These are phyloP conservation scores for Fusarium sarcochroum DNA, from an alignment of 2,329 filamentous ascomycete species.

Conservation along the genomic window DNA sequence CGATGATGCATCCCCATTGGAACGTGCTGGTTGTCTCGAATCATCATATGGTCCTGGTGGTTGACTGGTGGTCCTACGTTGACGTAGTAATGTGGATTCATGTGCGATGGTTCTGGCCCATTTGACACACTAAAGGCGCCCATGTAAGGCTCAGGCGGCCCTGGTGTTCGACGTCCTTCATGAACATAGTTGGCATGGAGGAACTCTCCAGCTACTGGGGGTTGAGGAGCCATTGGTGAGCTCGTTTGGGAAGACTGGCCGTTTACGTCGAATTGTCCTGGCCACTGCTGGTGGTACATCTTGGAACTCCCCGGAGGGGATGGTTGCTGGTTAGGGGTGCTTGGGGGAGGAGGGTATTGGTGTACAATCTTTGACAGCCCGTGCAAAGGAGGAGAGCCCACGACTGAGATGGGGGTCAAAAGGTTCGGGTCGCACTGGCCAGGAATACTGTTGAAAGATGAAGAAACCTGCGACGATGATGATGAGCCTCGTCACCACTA, in stretches of 20 bases:
- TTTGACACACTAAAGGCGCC: conserved; percentile 56
- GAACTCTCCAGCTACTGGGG: conserved; percentile 53
- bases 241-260: conserved; percentile 59
- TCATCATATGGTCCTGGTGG: conserved; percentile 47
- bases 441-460: conserved; percentile 51
- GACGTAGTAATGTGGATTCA: conserved; percentile 51
- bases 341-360: conserved; percentile 57
- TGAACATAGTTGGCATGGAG: conserved; percentile 56
- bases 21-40: conserved; percentile 42
- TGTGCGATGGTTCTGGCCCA: conserved; percentile 45
- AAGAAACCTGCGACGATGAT: conserved; percentile 37
- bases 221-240: conserved; percentile 62
- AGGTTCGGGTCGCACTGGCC: conserved; percentile 60
- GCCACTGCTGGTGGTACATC: conserved; percentile 60
- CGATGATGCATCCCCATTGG: conserved; percentile 47
- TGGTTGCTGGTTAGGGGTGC: conserved; percentile 59
- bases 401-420: conserved; percentile 66
- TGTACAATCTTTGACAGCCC: conserved; percentile 60
- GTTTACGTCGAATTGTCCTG: conserved; percentile 58
- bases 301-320: conserved; percentile 64
- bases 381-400: conserved; percentile 63
- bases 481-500: conserved; percentile 17
- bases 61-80: conserved; percentile 45
- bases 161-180: conserved; percentile 57
- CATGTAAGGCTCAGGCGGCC: conserved; percentile 55